Evolutionary conservation across 1,284 basidiomycete species (phyloP), one percentile per base, ranked within the genome.

Genomic region (Coniferiporia weirii): DNA sequence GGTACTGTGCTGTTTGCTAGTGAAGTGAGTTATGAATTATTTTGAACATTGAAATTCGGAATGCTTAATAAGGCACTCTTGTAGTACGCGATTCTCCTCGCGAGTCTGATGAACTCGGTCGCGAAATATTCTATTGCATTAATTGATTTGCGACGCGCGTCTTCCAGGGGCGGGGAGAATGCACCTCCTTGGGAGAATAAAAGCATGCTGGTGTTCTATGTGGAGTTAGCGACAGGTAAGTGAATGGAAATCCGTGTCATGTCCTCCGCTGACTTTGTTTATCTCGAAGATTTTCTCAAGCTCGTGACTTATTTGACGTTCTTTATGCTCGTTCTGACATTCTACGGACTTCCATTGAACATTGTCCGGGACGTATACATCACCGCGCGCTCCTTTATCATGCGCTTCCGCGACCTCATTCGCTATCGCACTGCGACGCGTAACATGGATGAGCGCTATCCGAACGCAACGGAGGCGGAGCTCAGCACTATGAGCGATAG

Each of bases 391-490:
- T 95, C 93, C 4, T 97, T 99, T 77, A 78, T 95, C 65, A 83
- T 86, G 2, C 87, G 95, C 47, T 81, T 94, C 52, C 85, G 90
- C 45, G 95, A 96, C 55, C 81, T 98, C 54, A 78, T 95, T 57
- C 87, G 95, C 35, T 99, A 98, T 73, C 88, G 93, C 65, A 89
- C 89, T 47, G 97, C 97, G 1, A 98, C 96, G 1, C 80, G 88
- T 58, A 95, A 99, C 71, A 99, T 99, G 96, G 95, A 99, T 68
- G 82, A 91, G 64, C 80, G 93, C 47, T 99, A 99, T 72, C 95
- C 96, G 4, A 87, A 96, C 69, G 95, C 95, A n/a, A 92, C 91
- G 1, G 80, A 83, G 61, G 89, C 86, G 59, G 96, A 99, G 71
- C 77, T 99, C 72, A 74, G 79, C 32, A 76, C 78, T 8, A 85